Base-by-base conservation (phyloP, 208 protist species). In the Lotmaria passim region DNA sequence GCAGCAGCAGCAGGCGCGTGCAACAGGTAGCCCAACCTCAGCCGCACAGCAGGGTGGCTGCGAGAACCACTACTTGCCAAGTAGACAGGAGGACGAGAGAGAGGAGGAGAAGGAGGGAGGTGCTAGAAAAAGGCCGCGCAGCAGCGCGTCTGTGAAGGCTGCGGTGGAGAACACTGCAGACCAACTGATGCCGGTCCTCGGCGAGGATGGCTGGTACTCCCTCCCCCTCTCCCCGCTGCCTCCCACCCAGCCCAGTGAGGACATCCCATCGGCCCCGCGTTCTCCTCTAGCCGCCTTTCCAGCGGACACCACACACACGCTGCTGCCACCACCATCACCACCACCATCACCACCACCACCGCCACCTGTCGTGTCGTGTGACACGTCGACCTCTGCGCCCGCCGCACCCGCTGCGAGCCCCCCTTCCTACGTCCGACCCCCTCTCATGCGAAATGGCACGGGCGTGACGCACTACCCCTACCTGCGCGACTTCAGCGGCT, bases 401-500 rank as follows among this genome's bases (percentile, higher is more conserved):
- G 28, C 33, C 14, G 30, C 17, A 19, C 58, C 44, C 47, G 11
- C 50, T 0, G 46, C 19, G 34, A 62, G 38, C 28, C 7, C 24
- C 34, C 26, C 43, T 30, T 38, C 24, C 14, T 0, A 50, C 23
- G 3, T 19, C 38, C 1, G 53, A 30, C 55, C 51, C 52, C 5
- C 50, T 38, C 56, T 17, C 77, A 39, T 39, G 50, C 23, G 81
- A 93, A n/a, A n/a, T n/a, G n/a, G n/a, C n/a, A n/a, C n/a, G n/a
- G n/a, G n/a, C n/a, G n/a, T n/a, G 2, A 50, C 23, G 3, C 21
- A 46, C 1, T 61, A 30, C 55, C 51, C 52, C 5, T 55, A 41
- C 56, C 21, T 79, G 46, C 46, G 50, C 23, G 81, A 93, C 60
- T 79, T 51, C 51, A 93, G 87, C 62, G 90, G 90, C 36, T 95